Conservation (phyloP, 495 filamentous ascomycete genomes). For the Pseudoneurospora amorphoporcata region DNA sequence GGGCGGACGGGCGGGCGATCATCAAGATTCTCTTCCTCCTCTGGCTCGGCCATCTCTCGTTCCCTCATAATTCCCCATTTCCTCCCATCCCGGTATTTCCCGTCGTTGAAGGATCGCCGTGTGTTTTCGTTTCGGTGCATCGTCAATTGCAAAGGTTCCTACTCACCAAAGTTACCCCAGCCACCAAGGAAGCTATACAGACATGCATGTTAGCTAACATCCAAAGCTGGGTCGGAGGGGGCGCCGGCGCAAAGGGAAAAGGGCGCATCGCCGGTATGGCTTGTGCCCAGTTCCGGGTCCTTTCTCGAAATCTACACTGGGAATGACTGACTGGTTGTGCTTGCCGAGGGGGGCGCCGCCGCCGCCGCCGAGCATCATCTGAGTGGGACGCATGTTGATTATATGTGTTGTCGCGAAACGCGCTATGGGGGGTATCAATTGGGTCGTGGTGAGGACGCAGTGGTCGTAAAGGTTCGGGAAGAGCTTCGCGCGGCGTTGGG, state of each 20-base stretch:
- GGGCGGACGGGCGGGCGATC: background rate
- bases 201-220: constrained; percentile 17
- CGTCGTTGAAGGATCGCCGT: background rate
- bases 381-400: constrained; percentile 54
- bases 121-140: background rate
- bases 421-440: constrained; percentile 21
- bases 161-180: constrained; percentile 83
- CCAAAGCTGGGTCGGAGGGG: background rate
- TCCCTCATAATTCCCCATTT: background rate
- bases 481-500: constrained; percentile 12
- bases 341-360: constrained; percentile 49
- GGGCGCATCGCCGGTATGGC: constrained; percentile 1
- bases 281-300: constrained; percentile 4
- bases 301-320: constrained; percentile 6
- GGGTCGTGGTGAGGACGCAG: constrained; percentile 8
- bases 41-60: background rate
- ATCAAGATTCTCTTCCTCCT: background rate
- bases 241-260: constrained; percentile 2
- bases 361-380: constrained; percentile 41
- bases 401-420: constrained; percentile 13
- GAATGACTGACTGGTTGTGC: constrained; percentile 57
- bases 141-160: background rate
- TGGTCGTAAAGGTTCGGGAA: constrained; percentile 8
- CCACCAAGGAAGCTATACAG: constrained; percentile 66
- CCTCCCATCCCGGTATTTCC: background rate